These are phyloP conservation scores for Boletus tomentosulus DNA, from an alignment of 768 basidiomycete species.

Conservation along the genomic window DNA sequence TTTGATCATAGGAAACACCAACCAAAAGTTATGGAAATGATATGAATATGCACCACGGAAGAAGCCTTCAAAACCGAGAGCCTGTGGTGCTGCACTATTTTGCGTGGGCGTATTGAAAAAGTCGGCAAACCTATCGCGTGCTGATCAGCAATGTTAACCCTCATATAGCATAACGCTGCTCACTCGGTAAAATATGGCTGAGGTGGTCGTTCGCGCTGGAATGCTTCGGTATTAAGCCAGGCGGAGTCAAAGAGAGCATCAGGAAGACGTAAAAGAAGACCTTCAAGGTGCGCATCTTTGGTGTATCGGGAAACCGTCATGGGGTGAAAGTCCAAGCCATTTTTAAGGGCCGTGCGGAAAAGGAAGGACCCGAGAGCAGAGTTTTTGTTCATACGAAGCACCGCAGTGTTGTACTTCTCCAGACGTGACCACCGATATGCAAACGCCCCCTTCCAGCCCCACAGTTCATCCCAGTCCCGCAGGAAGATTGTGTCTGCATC, in stretches of 20 bases:
- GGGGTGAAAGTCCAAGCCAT: conserved; percentile 94
- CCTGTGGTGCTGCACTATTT: conserved; percentile 77
- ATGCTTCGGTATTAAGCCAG: conserved; percentile 91
- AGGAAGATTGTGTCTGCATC: conserved; percentile 95
- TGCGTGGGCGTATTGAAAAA: conserved; percentile 80
- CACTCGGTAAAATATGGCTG: conserved; percentile 92
- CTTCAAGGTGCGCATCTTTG: conserved; percentile 83
- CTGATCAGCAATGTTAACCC: not conserved
- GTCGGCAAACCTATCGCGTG: conserved; percentile 63
- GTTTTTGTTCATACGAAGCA: conserved; percentile 88
- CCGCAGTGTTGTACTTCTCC: conserved; percentile 94
- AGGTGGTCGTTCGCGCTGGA: conserved; percentile 88
- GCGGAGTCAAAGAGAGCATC: conserved; percentile 97
- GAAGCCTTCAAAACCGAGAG: conserved; percentile 91
- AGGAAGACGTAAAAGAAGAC: conserved; percentile 79
- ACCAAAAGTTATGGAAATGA: conserved; percentile 96
- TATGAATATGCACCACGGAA: conserved; percentile 95
- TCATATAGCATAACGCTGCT: conserved; percentile 14
- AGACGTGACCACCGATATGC: conserved; percentile 95
- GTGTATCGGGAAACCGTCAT: conserved; percentile 91
- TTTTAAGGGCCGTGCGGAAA: conserved; percentile 91
- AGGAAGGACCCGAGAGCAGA: conserved; percentile 91
- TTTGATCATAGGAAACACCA: conserved; percentile 18
- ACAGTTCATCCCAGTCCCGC: conserved; percentile 97
- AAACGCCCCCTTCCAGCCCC: conserved; percentile 95